Conservation (phyloP, 192 early-diverging fungal genomes). For the Gonapodya prolifera region DNA sequence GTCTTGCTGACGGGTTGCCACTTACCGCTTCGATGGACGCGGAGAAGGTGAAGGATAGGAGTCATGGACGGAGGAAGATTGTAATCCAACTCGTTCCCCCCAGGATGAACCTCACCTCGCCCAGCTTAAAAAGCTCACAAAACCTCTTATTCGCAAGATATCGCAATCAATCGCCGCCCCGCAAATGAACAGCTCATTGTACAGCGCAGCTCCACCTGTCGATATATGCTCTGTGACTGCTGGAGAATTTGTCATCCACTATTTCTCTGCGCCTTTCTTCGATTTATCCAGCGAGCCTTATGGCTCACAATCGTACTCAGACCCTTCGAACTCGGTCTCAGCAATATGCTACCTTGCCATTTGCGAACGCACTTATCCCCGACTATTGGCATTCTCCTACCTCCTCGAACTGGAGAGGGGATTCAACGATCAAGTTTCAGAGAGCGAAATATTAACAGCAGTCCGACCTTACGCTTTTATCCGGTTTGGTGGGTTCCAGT, state of each 20-base stretch:
- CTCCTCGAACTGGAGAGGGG: conserved; percentile 16
- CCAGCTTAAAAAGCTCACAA: conserved; percentile 21
- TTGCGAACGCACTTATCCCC: conserved; percentile 19
- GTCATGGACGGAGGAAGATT: background rate
- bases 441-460: conserved; percentile 3
- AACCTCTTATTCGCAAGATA: conserved; percentile 12
- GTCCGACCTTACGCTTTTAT: conserved; percentile 27
- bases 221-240: conserved; percentile 13
- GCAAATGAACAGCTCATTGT: background rate
- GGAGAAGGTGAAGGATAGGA: conserved; percentile 7
- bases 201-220: background rate
- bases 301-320: conserved; percentile 1
- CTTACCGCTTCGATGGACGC: conserved; percentile 25
- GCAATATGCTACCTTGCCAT: conserved; percentile 19
- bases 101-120: conserved; percentile 19
- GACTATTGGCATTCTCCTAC: conserved; percentile 23
- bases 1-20: conserved; percentile 21
- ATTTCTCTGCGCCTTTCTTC: background rate
- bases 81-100: background rate
- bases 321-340: conserved; percentile 12
- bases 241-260: conserved; percentile 27
- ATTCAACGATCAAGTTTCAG: conserved; percentile 17
- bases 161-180: conserved; percentile 7
- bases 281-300: conserved; percentile 9
- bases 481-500: conserved; percentile 17